Evolutionary conservation across 768 basidiomycete genomes (phyloP), one percentile per base, ranked within the genome.

Genomic region (Sutorius australiensis): DNA sequence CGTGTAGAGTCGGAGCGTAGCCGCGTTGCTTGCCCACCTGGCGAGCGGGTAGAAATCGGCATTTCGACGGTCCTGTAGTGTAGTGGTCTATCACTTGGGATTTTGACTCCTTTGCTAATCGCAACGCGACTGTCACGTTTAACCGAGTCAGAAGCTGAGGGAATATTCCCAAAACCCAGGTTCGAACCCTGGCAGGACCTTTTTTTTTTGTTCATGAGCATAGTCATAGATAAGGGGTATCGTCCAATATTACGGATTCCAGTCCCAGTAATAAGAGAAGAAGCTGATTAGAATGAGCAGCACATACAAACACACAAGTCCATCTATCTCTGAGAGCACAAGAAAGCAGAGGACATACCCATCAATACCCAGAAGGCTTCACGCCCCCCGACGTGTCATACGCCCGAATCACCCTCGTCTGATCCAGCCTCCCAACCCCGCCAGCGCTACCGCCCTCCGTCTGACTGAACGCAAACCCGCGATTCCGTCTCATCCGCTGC

Each of bases 401-500:
- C 27, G 90, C 90, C 50, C 91, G 75, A 60, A 93, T 92, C 55
- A 93, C 73, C 62, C 83, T 79, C 45, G 89, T 80, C 69, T 98
- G 95, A 70, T 95, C 94, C 72, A 95, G 87, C 57, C 83, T 34
- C 7, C 33, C 47, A 0, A 8, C 27, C 0, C 38, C 57, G 12
- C 19, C 44, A 27, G 6, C 45, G 2, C 6, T 40, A 0, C 13
- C 83, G 30, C 87, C 89, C 71, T 98, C 95, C 3, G 94, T 97
- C 71, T 98, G 95, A 69, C 89, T 93, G 77, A 99, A 99, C 5
- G 97, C 97, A 67, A 98, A 99, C 3, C 97, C 97, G 44, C 97
- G 85, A 57, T 92, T 97, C 51, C 92, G 80, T 13, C 97, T 87
- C 89, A 98, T 92, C 32, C 97, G 84, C 67, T 99, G 97, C 2